These are phyloP conservation scores for Ananas comosus DNA, from an alignment of 176 grass and related monocot genomes.

Conservation along the genomic window DNA sequence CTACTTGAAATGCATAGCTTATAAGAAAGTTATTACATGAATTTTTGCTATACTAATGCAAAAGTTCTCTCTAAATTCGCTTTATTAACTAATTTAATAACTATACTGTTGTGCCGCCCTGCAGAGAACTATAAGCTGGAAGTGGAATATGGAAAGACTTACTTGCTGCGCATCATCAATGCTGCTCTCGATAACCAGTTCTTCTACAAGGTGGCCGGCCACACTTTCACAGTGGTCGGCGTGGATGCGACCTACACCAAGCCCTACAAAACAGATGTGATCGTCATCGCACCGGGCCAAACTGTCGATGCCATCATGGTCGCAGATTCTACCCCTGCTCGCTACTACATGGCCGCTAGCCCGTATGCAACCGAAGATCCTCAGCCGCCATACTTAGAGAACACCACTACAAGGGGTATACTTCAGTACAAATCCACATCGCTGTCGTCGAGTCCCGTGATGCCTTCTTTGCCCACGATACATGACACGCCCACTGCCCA, in stretches of 20 bases:
- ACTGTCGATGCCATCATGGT: slow-evolving; percentile 66
- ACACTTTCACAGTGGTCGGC: slow-evolving; percentile 72
- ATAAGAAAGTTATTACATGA: no score
- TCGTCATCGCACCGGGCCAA: slow-evolving; percentile 64
- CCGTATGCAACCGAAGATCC: slow-evolving; percentile 15
- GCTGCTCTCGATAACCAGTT: slow-evolving; percentile 57
- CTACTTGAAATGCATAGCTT: no score
- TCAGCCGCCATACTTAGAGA: background rate
- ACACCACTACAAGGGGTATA: background rate
- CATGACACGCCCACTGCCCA: background rate
- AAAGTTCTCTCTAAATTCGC: no score
- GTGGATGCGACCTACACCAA: slow-evolving; percentile 61
- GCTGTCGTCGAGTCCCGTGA: background rate
- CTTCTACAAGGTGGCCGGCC: slow-evolving; percentile 70
- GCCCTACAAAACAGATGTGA: no score
- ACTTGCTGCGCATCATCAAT: slow-evolving; percentile 60
- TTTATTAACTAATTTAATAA: no score
- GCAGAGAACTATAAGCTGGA: slow-evolving; percentile 23
- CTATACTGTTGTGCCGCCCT: background rate
- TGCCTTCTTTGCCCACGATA: background rate
- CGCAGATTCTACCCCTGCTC: slow-evolving; percentile 31
- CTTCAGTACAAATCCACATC: background rate
- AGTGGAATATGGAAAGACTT: slow-evolving; percentile 43
- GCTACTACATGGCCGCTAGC: slow-evolving; percentile 64
- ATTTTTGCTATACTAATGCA: no score